Evolutionary conservation across 148 eudicot genomes (phyloP).

Genomic region (Rhododendron williamsianum): DNA sequence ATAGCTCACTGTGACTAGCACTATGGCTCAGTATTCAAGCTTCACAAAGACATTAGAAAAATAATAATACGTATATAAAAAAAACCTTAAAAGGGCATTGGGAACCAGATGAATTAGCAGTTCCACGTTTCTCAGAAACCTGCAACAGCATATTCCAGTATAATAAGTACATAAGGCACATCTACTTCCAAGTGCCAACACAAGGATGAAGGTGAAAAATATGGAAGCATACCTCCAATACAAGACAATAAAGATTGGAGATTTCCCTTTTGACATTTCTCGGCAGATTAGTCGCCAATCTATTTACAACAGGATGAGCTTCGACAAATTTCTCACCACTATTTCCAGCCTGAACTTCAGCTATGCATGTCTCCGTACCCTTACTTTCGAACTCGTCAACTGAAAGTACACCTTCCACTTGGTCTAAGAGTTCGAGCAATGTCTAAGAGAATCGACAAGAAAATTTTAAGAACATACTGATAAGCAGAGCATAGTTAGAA

Average conservation of each 20-base stretch:
- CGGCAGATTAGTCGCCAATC: background rate
- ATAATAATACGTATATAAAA: too few species aligned
- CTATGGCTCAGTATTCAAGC: background rate
- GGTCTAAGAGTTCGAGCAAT: constrained; percentile 83
- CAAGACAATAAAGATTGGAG: constrained; percentile 42
- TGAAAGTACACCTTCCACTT: constrained; percentile 74
- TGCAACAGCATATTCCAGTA: constrained; percentile 18
- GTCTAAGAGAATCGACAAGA: constrained; percentile 39
- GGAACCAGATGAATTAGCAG: constrained; percentile 35
- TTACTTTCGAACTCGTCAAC: constrained; percentile 36
- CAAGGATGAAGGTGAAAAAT: background rate
- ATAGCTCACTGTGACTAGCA: constrained; percentile 3
- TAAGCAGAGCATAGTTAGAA: background rate
- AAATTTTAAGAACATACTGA: background rate
- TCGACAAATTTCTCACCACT: constrained; percentile 18
- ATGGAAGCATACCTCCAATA: constrained; percentile 48
- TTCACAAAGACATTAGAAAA: background rate
- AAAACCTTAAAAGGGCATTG: constrained; percentile 60
- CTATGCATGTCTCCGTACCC: constrained; percentile 13
- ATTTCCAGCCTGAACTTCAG: constrained; percentile 20
- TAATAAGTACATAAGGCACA: background rate
- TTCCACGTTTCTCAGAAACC: constrained; percentile 75
- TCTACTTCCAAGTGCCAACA: background rate
- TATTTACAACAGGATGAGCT: constrained; percentile 14
- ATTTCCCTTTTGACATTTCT: constrained; percentile 20